These are phyloP conservation scores for Trichosporon asahii DNA, from an alignment of 1,284 basidiomycete genomes.

Conservation along the genomic window DNA sequence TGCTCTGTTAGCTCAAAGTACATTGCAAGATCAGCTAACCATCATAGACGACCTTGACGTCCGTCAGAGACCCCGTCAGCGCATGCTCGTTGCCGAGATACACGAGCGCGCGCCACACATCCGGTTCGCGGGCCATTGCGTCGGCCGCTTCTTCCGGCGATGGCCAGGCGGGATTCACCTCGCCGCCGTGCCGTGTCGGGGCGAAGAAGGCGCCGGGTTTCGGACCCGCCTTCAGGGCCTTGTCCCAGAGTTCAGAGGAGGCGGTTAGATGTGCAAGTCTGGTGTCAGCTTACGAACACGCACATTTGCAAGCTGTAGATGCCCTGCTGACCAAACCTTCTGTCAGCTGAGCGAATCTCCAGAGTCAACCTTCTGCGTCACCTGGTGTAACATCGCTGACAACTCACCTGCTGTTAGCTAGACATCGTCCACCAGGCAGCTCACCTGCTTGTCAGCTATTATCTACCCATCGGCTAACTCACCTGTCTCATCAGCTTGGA, in stretches of 20 bases:
- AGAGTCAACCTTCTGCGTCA: not conserved
- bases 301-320: too few relatives aligned
- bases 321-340: not conserved
- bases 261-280: slow-evolving; percentile 3
- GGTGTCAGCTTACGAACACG: not conserved
- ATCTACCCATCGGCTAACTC: too few relatives aligned
- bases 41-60: slow-evolving; percentile 2
- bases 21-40: not conserved
- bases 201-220: slow-evolving; percentile 1
- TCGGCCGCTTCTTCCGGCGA: slow-evolving; percentile 1
- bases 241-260: not conserved
- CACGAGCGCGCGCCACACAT: slow-evolving; percentile 6
- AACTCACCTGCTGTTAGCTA: not conserved
- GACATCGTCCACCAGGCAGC: not conserved
- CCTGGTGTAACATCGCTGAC: not conserved
- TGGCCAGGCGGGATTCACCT: slow-evolving; percentile 1
- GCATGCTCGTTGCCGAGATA: slow-evolving; percentile 7
- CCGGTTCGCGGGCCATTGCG: not conserved
- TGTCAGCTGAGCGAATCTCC: not conserved
- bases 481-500: not conserved
- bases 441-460: not conserved
- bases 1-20: not conserved
- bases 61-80: not conserved
- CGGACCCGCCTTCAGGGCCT: not conserved
- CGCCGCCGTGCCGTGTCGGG: not conserved